Evolutionary conservation across 1,139 yeast genomes (phyloP), one percentile per base, ranked within the genome.

Genomic region (Schizosaccharomyces versatilis): DNA sequence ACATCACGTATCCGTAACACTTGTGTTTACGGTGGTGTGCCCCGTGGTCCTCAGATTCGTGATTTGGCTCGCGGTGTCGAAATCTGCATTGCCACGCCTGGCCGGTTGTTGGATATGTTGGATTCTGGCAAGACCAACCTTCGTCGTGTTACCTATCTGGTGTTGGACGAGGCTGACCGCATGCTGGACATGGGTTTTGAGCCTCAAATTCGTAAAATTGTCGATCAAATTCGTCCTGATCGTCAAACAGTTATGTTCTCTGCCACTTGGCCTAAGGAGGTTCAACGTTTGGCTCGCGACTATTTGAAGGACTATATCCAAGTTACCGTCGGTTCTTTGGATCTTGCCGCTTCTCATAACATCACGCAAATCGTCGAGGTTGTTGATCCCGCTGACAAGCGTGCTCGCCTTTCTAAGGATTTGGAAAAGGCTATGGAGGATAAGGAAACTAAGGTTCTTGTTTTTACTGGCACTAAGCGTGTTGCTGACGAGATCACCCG

Each of bases 201-300:
- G 73, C 95, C 95, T 61, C 95, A 84, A 74, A 85, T 85, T 70
- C 79, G 95, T 74, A 84, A 84, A 73, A 86, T 85, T 69, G 85
- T 86, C 62, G 94, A 84, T 65, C 95, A 84, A 74, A 85, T 85
- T 67, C 81, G 95, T 73, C 95, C 95, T 60, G 95, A 86, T 69
- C 83, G 95, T 73, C 98, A 90, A 75, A 90, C 98, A 59, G 77
- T 90, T 67, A 84, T 90, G 96, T 90, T 97, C 97, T 86, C 97
- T 61, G 98, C 98, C 63, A 90, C 98, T 56, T 90, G 98, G 98
- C 98, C 98, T 66, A 86, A 86, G 76, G 94, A 85, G 70, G 97
- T 90, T 60, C 94, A 88, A 75, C 75, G 79, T 62, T 77, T 90
- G 67, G 93, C 97, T 61, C 77, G 81, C 65, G 98, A 90, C 70